Percentiles rank a stretch among this genome's conserved stretches.
Conservation (phyloP, 192 early-diverging fungal species). For the Entomortierella beljakovae region DNA sequence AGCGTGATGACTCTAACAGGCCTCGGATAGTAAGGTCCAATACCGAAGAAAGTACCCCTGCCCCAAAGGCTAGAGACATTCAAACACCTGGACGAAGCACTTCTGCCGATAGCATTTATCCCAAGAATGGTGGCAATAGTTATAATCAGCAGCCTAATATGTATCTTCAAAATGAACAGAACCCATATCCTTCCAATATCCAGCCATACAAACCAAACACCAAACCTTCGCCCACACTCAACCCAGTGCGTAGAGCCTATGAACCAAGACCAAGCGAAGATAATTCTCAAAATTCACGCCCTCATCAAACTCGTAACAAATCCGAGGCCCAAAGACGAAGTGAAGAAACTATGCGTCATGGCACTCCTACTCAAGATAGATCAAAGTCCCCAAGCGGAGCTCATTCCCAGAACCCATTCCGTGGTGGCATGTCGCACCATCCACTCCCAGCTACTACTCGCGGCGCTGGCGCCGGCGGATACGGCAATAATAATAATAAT, state of each 20-base stretch:
- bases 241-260: not conserved
- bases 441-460: slow-evolving; percentile 19
- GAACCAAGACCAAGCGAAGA: slow-evolving; percentile 30
- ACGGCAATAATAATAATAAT: not conserved
- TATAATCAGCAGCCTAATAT: slow-evolving; percentile 1
- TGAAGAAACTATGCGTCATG: not conserved
- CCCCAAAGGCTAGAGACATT: not conserved
- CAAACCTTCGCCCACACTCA: not conserved
- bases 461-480: not conserved
- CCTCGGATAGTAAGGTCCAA: slow-evolving; percentile 16
- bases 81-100: slow-evolving; percentile 26
- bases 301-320: slow-evolving; percentile 4
- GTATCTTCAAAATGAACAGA: not conserved
- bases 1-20: slow-evolving; percentile 6
- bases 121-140: slow-evolving; percentile 1
- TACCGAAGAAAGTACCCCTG: not conserved
- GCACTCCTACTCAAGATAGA: not conserved
- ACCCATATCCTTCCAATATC: slow-evolving; percentile 4
- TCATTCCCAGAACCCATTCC: not conserved
- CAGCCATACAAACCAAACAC: not conserved
- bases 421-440: slow-evolving; percentile 14
- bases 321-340: not conserved
- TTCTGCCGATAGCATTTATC: slow-evolving; percentile 23
- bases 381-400: slow-evolving; percentile 1
- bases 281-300: slow-evolving; percentile 7